These are phyloP conservation scores for Cochlearia excelsa DNA, from an alignment of 345 rosid genomes.

Conservation along the genomic window DNA sequence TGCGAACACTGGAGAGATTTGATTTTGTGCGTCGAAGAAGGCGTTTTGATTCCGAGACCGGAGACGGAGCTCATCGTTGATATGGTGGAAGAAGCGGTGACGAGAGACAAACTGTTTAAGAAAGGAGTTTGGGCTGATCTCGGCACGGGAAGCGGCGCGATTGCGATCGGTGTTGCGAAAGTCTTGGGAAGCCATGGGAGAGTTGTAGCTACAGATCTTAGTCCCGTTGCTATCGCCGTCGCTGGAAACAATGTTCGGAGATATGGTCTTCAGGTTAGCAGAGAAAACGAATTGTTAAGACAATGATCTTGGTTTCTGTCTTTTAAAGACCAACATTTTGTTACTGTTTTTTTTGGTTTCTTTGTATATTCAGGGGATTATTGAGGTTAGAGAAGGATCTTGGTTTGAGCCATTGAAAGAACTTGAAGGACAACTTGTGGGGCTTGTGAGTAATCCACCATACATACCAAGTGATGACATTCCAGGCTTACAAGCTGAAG, in stretches of 20 bases:
- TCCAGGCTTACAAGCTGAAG: slow-evolving; percentile 77
- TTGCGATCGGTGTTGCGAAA: slow-evolving; percentile 71
- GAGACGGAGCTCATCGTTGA: slow-evolving; percentile 82
- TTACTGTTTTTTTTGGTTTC: slow-evolving; percentile 4
- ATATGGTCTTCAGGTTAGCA: slow-evolving; percentile 56
- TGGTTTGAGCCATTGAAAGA: slow-evolving; percentile 80
- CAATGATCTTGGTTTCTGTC: too few relatives aligned
- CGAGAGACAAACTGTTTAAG: slow-evolving; percentile 31
- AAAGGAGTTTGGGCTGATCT: slow-evolving; percentile 80
- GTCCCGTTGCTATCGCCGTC: slow-evolving; percentile 59
- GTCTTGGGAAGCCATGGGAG: slow-evolving; percentile 43
- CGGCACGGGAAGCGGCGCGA: slow-evolving; percentile 89
- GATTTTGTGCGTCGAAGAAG: slow-evolving; percentile 82
- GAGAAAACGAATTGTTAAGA: too few relatives aligned
- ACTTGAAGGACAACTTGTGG: slow-evolving; percentile 63
- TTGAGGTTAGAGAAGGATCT: slow-evolving; percentile 72
- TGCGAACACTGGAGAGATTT: slow-evolving; percentile 93
- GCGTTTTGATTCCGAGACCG: slow-evolving; percentile 89
- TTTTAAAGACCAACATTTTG: neutral
- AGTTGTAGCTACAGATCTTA: slow-evolving; percentile 76
- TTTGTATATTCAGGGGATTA: slow-evolving; percentile 41
- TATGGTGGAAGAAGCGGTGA: slow-evolving; percentile 49
- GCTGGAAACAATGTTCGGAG: slow-evolving; percentile 64
- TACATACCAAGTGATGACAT: slow-evolving; percentile 74
- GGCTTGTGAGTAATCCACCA: slow-evolving; percentile 86